A percentile compares a stretch with the other conserved stretches of the same genome.
These are phyloP conservation scores for Magnusiomyces starmeri DNA, from an alignment of 1,139 yeast genomes.

Conservation along the genomic window DNA sequence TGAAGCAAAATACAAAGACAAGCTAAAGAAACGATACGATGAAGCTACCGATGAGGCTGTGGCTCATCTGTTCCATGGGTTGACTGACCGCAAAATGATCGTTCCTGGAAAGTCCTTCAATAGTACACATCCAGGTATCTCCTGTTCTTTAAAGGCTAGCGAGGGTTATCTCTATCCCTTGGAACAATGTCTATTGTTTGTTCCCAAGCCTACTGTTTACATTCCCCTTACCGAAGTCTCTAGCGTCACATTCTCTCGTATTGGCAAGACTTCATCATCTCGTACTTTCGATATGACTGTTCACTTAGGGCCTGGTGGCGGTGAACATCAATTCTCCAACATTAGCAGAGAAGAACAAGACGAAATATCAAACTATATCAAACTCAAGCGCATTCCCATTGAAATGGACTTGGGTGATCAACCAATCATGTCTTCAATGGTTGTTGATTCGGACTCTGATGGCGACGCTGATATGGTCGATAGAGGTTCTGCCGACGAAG, in stretches of 20 bases:
- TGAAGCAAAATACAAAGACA: constrained; percentile 66
- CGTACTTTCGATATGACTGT: constrained; percentile 92
- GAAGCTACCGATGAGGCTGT: constrained; percentile 79
- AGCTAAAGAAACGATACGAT: constrained; percentile 68
- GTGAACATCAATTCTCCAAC: constrained; percentile 78
- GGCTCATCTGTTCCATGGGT: constrained; percentile 82
- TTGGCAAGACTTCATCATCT: constrained; percentile 75
- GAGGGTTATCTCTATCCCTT: constrained; percentile 90
- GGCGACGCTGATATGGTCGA: constrained; percentile 20
- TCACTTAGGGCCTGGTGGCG: constrained; percentile 55
- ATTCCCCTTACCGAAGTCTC: constrained; percentile 81
- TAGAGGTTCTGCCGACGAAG: constrained; percentile 44
- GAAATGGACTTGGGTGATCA: constrained; percentile 51
- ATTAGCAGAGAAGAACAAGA: constrained; percentile 88
- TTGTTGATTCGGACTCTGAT: constrained; percentile 15
- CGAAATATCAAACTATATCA: constrained; percentile 65
- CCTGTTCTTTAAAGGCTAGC: constrained; percentile 89
- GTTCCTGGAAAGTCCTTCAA: constrained; percentile 73
- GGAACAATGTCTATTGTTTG: constrained; percentile 83
- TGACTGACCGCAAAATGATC: constrained; percentile 77
- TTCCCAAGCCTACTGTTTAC: constrained; percentile 89
- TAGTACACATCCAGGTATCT: constrained; percentile 73
- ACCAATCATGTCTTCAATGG: constrained; percentile 11
- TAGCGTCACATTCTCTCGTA: constrained; percentile 75
- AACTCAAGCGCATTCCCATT: constrained; percentile 68